Evolutionary conservation across 1,139 yeast species (phyloP), one percentile per base, ranked within the genome.

Genomic region (Suhomyces anneliseae): DNA sequence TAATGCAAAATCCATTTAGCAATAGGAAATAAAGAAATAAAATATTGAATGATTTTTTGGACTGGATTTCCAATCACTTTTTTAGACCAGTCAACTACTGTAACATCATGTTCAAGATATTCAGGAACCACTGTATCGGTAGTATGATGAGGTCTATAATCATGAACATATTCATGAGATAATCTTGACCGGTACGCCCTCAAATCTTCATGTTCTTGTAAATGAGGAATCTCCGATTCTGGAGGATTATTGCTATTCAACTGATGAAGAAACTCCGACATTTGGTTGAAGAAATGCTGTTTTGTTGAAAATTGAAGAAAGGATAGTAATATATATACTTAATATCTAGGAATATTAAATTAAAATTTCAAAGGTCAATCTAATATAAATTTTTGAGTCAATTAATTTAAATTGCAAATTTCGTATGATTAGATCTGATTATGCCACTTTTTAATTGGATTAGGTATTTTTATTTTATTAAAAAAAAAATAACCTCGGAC

Each of bases 1-100:
- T 90, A 92, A 60, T 90, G 88, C 52, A 86, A 79, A 46, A 90
- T 82, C 98, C 98, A 90, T 24, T 73, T 70, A 2, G 81, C 66
- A 40, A 92, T 84, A 6, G 97, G 98, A 63, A 90, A 88, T 38
- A 90, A 63, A 1, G 93, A 84, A 15, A 70, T 51, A 3, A 83
- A 48, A 59, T 90, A 90, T 36, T 69, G 48, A 14, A 58, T 58
- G 36, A 70, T 50, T 44, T 68, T 71, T 2, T 57, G 53, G 3
- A 64, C 52, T 0, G 92, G 89, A 49, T 74, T 53, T 19, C 59
- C 53, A 38, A 75, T 60, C 1, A 74, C 53, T 7, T 66, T 54
- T 48, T 62, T 60, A 1, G 68, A 64, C 73, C 81, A 83, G 42
- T 76, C 82, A n/a, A 66, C 44, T 9, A 76, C 77, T 2, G 72